These are phyloP conservation scores for Ocimum tenuiflorum DNA, from an alignment of 257 asterid species.

Conservation along the genomic window DNA sequence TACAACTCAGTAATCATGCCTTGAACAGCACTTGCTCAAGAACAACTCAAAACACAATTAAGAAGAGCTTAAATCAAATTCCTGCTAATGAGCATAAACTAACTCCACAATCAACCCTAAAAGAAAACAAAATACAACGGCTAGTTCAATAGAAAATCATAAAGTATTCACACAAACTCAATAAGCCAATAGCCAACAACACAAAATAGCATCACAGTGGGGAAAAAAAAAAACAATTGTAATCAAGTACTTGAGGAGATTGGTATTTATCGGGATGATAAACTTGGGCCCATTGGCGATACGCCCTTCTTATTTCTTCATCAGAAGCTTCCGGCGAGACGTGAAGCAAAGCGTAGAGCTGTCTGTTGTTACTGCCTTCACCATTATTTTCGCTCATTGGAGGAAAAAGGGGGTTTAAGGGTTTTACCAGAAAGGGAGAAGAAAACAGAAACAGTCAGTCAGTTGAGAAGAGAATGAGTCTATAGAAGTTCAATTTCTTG, in stretches of 20 bases:
- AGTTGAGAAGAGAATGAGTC: constrained; percentile 8
- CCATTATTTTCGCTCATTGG: constrained; percentile 26
- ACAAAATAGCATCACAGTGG: background rate
- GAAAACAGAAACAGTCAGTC: background rate
- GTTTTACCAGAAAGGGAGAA: constrained; percentile 20
- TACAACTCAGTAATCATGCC: constrained; percentile 4
- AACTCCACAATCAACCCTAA: background rate
- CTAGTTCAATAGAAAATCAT: background rate
- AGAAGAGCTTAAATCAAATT: background rate
- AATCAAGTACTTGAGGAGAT: constrained; percentile 42
- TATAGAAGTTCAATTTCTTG: background rate
- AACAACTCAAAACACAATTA: background rate
- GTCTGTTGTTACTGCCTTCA: constrained; percentile 41
- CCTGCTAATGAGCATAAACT: constrained; percentile 1
- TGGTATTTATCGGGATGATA: constrained; percentile 95
- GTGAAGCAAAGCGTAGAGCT: constrained; percentile 79
- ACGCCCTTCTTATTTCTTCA: constrained; percentile 90
- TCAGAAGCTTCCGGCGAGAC: constrained; percentile 89
- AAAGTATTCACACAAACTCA: background rate
- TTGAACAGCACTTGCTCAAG: constrained; percentile 11
- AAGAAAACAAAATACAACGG: background rate
- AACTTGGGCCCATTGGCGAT: constrained; percentile 98
- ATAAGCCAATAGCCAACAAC: background rate
- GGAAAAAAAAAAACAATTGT: background rate
- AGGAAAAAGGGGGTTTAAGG: constrained; percentile 25